A percentile compares a stretch with the other conserved stretches of the same genome.
These are phyloP conservation scores for Tolypocladium nubicola DNA, from an alignment of 2,329 filamentous ascomycete species.

Conservation along the genomic window DNA sequence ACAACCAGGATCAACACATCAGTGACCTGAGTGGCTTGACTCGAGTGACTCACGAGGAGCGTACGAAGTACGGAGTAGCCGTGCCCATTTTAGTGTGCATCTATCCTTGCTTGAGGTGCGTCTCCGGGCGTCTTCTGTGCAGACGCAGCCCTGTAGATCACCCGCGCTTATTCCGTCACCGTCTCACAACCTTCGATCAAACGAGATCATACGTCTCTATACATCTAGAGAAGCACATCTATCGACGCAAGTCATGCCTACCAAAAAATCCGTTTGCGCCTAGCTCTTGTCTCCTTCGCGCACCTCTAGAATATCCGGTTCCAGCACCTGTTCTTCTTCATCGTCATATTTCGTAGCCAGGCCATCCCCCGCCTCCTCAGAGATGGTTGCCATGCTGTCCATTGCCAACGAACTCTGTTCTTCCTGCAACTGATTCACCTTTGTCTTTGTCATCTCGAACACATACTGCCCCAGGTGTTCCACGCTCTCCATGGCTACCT, in stretches of 20 bases:
- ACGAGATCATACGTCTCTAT: neutral
- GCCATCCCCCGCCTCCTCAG: conserved; percentile 14
- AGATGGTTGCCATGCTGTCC: conserved; percentile 12
- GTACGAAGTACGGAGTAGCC: neutral
- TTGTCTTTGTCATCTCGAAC: conserved; percentile 79
- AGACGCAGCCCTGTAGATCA: conserved; percentile 1
- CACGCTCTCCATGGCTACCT: conserved; percentile 74
- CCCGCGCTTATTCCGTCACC: neutral
- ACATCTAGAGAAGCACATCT: neutral
- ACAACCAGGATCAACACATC: neutral
- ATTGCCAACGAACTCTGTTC: conserved; percentile 17
- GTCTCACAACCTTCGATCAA: neutral
- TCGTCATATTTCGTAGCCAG: conserved; percentile 20
- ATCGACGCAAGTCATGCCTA: neutral
- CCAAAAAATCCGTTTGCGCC: neutral
- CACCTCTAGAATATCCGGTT: conserved; percentile 25
- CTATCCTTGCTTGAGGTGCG: neutral
- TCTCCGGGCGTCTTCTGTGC: neutral
- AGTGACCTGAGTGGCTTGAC: neutral
- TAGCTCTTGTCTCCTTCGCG: conserved; percentile 17
- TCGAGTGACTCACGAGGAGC: neutral
- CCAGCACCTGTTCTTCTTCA: conserved; percentile 18
- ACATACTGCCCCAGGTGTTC: conserved; percentile 96
- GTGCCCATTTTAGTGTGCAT: neutral
- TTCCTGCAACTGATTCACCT: conserved; percentile 36